Percentiles rank a stretch among this genome's conserved stretches.
These are phyloP conservation scores for Asterella californica DNA, from an alignment of 225 moss, liverwort and hornwort genomes.

Conservation along the genomic window DNA sequence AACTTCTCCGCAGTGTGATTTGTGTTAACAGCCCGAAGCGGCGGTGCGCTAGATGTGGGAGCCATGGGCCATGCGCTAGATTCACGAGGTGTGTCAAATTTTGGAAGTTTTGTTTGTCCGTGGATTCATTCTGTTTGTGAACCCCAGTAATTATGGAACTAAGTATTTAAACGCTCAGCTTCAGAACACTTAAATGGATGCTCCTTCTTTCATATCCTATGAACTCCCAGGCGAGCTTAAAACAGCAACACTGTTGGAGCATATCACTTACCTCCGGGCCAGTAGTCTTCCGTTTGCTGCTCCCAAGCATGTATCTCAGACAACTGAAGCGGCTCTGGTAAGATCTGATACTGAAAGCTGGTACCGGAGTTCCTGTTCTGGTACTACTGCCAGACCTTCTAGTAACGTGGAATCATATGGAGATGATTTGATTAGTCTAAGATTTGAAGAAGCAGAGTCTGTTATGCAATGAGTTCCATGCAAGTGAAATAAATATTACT, in stretches of 20 bases:
- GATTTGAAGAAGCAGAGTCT: neutral
- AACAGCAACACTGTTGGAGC: conserved; percentile 57
- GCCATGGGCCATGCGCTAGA: neutral
- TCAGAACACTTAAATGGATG: neutral
- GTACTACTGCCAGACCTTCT: neutral
- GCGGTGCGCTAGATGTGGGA: neutral
- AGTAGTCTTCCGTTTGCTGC: conserved; percentile 72
- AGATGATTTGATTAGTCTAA: neutral
- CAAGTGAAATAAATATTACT: neutral
- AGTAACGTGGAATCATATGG: neutral
- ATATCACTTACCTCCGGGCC: conserved; percentile 65
- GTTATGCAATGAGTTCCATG: neutral
- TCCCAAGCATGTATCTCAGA: conserved; percentile 60
- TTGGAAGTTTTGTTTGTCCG: neutral
- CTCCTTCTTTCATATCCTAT: neutral
- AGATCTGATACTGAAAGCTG: neutral
- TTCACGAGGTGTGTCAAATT: neutral
- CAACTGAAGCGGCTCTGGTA: conserved; percentile 78
- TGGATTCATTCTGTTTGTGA: neutral
- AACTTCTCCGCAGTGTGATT: too few relatives aligned
- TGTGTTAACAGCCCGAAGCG: neutral
- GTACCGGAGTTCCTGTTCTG: neutral
- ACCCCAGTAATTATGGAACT: too few relatives aligned
- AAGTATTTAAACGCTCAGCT: neutral
- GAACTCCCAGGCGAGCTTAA: neutral